Evolutionary conservation across 2,329 filamentous ascomycete genomes (phyloP), one percentile per base, ranked within the genome.

Genomic region (Colletotrichum eleusines): DNA sequence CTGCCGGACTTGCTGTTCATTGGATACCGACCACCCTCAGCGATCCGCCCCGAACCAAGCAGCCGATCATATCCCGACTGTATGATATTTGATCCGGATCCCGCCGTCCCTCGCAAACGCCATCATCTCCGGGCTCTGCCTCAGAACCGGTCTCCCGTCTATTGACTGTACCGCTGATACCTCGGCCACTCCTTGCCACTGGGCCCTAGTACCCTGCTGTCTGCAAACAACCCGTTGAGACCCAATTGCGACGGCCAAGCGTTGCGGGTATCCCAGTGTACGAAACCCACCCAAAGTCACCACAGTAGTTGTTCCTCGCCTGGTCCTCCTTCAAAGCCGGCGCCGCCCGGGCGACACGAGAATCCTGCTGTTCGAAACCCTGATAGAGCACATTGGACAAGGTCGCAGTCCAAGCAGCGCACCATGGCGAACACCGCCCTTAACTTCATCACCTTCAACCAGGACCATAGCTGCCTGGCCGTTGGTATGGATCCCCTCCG

Each of bases 391-490:
- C 50, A 63, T 28, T 28, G 53, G 18, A 35, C 48, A 23, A 42
- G 33, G 18, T n/a, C 16, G 23, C 46, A 46, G 26, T 42, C 44
- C 26, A 35, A 53, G 31, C 44, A 51, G 63, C 44, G 46, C 58
- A 59, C 23, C 31, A 94, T 94, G 91, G 84, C 90, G 74, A 87
- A 79, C 74, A 91, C 92, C 80, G 84, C 90, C 59, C 94, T 98
- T 85, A 99, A 99, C 83, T 99, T 97, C 84, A 94, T 99, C 77
- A 98, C 95, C 51, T 99, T 98, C 84, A 99, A 99, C 83, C 96
- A 99, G 86, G 96, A 99, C 86, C 94, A 97, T 85, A 97, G 93
- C 87, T 95, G 95, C 82, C 88, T 99, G 74, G 95, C 95, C 84
- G 95, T 99, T 76, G 95, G 94, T 94, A 86, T 78, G 91, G 82